Evolutionary conservation across 495 filamentous ascomycete species (phyloP), one percentile per base, ranked within the genome.

Genomic region (Staphylotrichum longicolle): DNA sequence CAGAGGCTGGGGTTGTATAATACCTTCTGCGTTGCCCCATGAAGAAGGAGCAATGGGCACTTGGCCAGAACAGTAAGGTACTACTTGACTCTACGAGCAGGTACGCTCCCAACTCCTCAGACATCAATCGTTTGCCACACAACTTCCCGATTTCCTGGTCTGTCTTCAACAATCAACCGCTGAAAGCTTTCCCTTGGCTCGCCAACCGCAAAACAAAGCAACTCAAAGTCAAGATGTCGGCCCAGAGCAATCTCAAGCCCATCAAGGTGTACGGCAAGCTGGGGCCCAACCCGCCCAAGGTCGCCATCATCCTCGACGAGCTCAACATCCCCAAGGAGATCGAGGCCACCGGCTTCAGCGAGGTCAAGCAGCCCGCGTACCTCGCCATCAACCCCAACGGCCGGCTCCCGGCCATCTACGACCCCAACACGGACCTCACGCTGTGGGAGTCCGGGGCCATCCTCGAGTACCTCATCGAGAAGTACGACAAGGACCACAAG

Each of bases 371-470:
- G 35, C 71, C 76, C 11, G 70, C 74, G 0, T 92, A 75, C 71
- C 68, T 74, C 8, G 73, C 74, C 11, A 64, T 88, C 76, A 91
- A 90, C 70, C 88, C 87, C 63, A 91, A 92, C 72, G 89, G 88
- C 54, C 87, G 90, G 2, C 54, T 87, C 10, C 87, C 83, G 0
- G 57, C 74, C 49, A 84, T 91, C 58, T 70, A 87, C 51, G 88
- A 91, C 69, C 80, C 83, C 30, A 91, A 92, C 75, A 87, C 82
- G 0, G 80, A 75, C 59, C 73, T 88, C 63, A 85, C 75, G 0
- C 66, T 91, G 11, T 91, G 86, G 86, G 88, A 91, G 66, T 87
- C 84, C 5, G 88, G 87, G 57, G 89, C 89, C 14, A 90, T 90
- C 71, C 60, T 90, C 63, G 76, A 86, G 60, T 92, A 92, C 68